A percentile compares a stretch with the other conserved stretches of the same genome.
Conservation (phyloP, 495 filamentous ascomycete species). For the Schizothecium vesticola region DNA sequence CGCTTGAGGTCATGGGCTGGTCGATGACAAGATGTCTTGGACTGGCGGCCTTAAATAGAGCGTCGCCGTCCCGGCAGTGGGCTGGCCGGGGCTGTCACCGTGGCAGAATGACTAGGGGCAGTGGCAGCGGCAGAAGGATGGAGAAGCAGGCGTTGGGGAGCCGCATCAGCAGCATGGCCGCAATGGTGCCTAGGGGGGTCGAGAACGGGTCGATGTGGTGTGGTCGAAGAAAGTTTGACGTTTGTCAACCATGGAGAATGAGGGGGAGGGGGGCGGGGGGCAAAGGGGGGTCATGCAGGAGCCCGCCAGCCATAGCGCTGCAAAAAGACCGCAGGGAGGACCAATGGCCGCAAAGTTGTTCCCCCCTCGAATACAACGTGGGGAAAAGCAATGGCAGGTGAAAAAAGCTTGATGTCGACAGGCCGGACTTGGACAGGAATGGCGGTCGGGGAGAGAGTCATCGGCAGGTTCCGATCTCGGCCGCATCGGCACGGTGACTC, state of each 20-base stretch:
- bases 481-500: neutral
- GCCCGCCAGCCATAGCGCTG: neutral
- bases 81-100: neutral
- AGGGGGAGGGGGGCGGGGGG: neutral
- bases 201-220: neutral
- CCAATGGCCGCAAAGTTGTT: neutral
- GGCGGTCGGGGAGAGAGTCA: neutral
- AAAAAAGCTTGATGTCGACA: slow-evolving; percentile 15
- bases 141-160: neutral
- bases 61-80: neutral
- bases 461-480: slow-evolving; percentile 31
- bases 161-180: neutral
- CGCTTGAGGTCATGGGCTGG: neutral
- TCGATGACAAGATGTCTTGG: neutral
- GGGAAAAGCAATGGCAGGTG: neutral
- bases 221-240: neutral
- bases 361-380: neutral
- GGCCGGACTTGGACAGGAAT: neutral
- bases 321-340: neutral
- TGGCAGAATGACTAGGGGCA: neutral
- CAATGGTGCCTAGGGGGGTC: neutral
- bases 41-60: neutral
- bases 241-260: neutral
- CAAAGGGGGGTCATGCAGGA: neutral
- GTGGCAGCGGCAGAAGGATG: neutral